phyloP scores from a whole-genome alignment of 345 rosid species.

The Bretschneidera sinensis region DNA sequence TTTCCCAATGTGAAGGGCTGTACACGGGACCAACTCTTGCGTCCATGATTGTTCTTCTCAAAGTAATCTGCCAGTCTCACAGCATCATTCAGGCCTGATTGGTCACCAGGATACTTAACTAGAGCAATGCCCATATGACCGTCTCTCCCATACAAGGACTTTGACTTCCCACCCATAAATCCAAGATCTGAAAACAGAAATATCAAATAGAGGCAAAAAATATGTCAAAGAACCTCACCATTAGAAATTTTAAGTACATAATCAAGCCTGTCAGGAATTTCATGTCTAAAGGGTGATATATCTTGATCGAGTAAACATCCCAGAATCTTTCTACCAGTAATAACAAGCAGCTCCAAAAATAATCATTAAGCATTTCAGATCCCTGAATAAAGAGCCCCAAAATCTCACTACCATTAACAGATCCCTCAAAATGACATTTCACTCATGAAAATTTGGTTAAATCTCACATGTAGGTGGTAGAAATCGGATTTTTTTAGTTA shows the following conservation, averaged over 20 bases:
- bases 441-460: too few relatives aligned
- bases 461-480: too few relatives aligned
- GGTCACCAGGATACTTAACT: constrained; percentile 63
- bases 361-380: neutral
- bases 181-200: constrained; percentile 69
- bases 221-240: neutral
- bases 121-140: constrained; percentile 87
- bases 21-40: constrained; percentile 64
- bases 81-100: constrained; percentile 74
- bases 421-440: too few relatives aligned
- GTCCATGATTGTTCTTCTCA: constrained; percentile 76
- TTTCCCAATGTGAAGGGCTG: constrained; percentile 53
- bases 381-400: neutral
- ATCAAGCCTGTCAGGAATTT: constrained; percentile 1
- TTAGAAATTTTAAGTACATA: neutral
- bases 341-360: too few relatives aligned
- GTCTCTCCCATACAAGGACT: constrained; percentile 83
- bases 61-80: constrained; percentile 67
- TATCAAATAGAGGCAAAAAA: constrained; percentile 18
- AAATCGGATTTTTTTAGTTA: too few relatives aligned
- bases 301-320: too few relatives aligned
- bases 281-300: too few relatives aligned
- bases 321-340: too few relatives aligned
- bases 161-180: constrained; percentile 73
- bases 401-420: too few relatives aligned